Base-by-base conservation (phyloP, 805 yeast species). In the Yamadazyma philogaea region DNA sequence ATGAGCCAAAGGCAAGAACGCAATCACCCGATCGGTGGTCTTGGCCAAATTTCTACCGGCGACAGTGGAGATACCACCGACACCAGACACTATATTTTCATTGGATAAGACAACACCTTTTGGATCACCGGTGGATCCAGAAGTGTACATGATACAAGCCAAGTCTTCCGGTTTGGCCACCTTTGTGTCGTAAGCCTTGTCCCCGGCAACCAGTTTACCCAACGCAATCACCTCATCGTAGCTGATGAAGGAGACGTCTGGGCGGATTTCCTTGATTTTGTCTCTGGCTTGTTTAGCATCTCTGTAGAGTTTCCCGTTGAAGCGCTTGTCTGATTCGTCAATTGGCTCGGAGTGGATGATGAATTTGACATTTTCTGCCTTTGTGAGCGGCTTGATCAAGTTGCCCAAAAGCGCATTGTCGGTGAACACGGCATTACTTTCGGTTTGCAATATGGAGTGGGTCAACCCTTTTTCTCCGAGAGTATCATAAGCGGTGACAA, bases 401-500 rank as follows among this genome's bases (percentile, higher is more conserved):
- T 82, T 75, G 26, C 59, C 56, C 53, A 93, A 73, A 46, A 90
- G 74, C 15, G 77, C 72, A 57, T 85, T 89, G 61, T 93, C 98
- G 35, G 96, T 85, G 65, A 84, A 88, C 46, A 93, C 72, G 17
- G 83, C 95, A 41, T 65, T 72, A 20, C 96, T 79, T 37, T 75
- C 86, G 3, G 98, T 88, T 68, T 90, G 87, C 31, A 77, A 74
- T 57, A 93, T 73, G 2, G 97, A 89, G 65, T 85, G 95, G 44
- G 83, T 84, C 57, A 90, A 75, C 18, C 96, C 96, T 28, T 76
- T 75, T 64, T 88, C 95, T 44, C 97, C 97, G 51, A 90, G 74
- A 33, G 96, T 88, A 63, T 90, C 97, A 64, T 93, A 93, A 30
- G 99, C 98, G 12, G 99, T 93, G 31, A 89, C 98, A 44, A 85